phyloP scores from a whole-genome alignment of 768 basidiomycete species.

The Cystofilobasidium ferigula region DNA sequence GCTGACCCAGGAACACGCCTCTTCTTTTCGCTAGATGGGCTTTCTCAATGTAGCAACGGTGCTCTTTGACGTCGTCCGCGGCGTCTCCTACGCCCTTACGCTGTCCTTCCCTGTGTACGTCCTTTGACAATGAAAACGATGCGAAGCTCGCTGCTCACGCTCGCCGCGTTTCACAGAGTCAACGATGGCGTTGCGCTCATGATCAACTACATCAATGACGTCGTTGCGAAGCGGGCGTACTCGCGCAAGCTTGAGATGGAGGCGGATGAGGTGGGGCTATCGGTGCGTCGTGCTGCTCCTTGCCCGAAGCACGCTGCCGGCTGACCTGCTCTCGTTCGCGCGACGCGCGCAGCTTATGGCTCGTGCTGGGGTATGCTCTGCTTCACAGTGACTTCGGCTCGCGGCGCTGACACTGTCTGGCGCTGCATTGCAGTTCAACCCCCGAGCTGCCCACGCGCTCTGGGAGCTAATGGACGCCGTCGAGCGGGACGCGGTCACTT shows the following conservation, averaged over 20 bases:
- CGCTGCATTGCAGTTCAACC: constrained; percentile 35
- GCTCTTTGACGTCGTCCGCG: constrained; percentile 43
- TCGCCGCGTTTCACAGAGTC: constrained; percentile 16
- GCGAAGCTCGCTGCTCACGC: background rate
- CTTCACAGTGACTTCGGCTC: background rate
- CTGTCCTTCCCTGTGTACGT: constrained; percentile 43
- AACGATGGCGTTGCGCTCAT: constrained; percentile 19
- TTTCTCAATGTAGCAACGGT: constrained; percentile 42
- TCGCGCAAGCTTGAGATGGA: constrained; percentile 43
- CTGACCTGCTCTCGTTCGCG: no score
- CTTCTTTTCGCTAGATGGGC: constrained; percentile 16
- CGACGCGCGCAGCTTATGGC: constrained; percentile 44
- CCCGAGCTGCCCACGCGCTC: constrained; percentile 39
- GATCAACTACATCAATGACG: constrained; percentile 25
- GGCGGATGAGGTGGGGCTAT: constrained; percentile 42
- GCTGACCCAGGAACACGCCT: background rate
- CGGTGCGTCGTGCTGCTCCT: constrained; percentile 32
- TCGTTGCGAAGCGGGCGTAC: constrained; percentile 41
- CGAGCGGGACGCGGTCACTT: constrained; percentile 38
- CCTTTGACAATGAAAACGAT: background rate
- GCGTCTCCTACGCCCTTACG: constrained; percentile 41
- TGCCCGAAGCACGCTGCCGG: background rate
- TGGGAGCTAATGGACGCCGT: constrained; percentile 43
- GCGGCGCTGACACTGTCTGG: background rate
- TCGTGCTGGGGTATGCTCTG: constrained; percentile 34